A percentile compares a stretch with the other conserved stretches of the same genome.
Evolutionary conservation across 805 yeast genomes (phyloP).

Genomic region (Sugiyamaella marilandica): DNA sequence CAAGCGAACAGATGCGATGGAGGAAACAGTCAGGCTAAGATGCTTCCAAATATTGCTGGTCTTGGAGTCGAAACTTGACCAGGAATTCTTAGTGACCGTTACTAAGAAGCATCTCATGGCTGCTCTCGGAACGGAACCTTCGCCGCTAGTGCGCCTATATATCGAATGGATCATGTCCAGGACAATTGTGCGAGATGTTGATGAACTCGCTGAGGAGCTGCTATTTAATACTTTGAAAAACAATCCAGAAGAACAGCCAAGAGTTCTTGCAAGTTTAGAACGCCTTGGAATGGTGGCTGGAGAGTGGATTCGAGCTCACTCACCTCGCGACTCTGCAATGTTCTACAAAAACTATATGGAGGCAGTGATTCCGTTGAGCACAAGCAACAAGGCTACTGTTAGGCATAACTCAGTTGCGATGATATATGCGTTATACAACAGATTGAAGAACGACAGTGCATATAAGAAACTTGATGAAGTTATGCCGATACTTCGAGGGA

Average conservation of each 20-base stretch:
- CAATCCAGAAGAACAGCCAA: slow-evolving; percentile 38
- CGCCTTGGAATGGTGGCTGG: slow-evolving; percentile 55
- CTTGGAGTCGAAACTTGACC: slow-evolving; percentile 33
- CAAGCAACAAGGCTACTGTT: slow-evolving; percentile 75
- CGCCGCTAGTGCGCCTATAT: slow-evolving; percentile 71
- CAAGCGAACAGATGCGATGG: slow-evolving; percentile 61
- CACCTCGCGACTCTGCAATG: slow-evolving; percentile 16
- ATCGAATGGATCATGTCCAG: slow-evolving; percentile 73
- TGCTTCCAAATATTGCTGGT: slow-evolving; percentile 50
- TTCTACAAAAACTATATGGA: slow-evolving; percentile 44
- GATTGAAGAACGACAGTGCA: slow-evolving; percentile 10
- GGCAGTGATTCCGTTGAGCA: slow-evolving; percentile 60
- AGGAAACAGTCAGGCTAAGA: slow-evolving; percentile 61
- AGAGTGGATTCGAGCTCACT: slow-evolving; percentile 36
- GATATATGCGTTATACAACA: slow-evolving; percentile 54
- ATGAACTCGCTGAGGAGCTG: slow-evolving; percentile 20
- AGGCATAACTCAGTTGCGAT: slow-evolving; percentile 83
- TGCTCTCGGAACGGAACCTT: slow-evolving; percentile 56
- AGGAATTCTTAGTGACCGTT: slow-evolving; percentile 22
- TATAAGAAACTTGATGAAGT: slow-evolving; percentile 3
- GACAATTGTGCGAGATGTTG: slow-evolving; percentile 33
- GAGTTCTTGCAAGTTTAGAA: slow-evolving; percentile 57
- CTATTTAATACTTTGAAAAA: slow-evolving; percentile 17
- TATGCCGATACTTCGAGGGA: slow-evolving; percentile 15
- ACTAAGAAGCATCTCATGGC: slow-evolving; percentile 32